Conservation (phyloP, 2,329 filamentous ascomycete genomes). For the Fonsecaea pedrosoi region DNA sequence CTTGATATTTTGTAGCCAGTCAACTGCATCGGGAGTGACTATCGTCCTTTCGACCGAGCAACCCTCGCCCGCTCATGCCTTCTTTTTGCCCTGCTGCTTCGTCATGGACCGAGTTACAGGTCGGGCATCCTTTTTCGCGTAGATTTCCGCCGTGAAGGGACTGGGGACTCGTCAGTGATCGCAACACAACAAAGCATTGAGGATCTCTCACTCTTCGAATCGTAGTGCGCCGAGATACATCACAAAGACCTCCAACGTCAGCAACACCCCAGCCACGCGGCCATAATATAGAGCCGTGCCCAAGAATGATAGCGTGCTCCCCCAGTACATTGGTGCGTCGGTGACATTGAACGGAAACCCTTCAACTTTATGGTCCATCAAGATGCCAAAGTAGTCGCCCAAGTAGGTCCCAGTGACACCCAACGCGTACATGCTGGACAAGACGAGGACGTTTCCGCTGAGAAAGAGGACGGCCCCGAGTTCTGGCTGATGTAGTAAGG, state of each 20-base stretch:
- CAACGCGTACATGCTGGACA: constrained; percentile 88
- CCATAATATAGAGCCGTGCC: constrained; percentile 84
- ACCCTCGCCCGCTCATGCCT: constrained; percentile 40
- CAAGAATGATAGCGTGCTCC: constrained; percentile 89
- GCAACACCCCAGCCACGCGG: constrained; percentile 81
- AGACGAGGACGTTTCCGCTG: constrained; percentile 80
- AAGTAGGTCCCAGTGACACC: constrained; percentile 96
- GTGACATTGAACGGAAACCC: constrained; percentile 95
- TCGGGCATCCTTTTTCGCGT: constrained; percentile 71
- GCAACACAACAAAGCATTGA: background rate
- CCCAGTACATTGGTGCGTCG: constrained; percentile 94
- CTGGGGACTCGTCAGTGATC: constrained; percentile 41
- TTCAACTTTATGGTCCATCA: constrained; percentile 94
- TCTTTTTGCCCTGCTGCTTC: constrained; percentile 48
- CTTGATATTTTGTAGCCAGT: background rate
- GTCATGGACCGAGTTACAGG: constrained; percentile 37
- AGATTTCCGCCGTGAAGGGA: constrained; percentile 92
- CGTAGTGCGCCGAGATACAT: constrained; percentile 81
- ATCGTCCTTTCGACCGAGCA: constrained; percentile 26
- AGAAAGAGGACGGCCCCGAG: constrained; percentile 75
- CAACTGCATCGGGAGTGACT: background rate
- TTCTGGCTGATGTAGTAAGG: constrained; percentile 69
- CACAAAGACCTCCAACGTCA: constrained; percentile 76
- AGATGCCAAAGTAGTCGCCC: constrained; percentile 97
- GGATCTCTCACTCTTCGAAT: constrained; percentile 75